A percentile compares a stretch with the other conserved stretches of the same genome.
These are phyloP conservation scores for Nemania sp. DNA, from an alignment of 2,329 filamentous ascomycete genomes.

Conservation along the genomic window DNA sequence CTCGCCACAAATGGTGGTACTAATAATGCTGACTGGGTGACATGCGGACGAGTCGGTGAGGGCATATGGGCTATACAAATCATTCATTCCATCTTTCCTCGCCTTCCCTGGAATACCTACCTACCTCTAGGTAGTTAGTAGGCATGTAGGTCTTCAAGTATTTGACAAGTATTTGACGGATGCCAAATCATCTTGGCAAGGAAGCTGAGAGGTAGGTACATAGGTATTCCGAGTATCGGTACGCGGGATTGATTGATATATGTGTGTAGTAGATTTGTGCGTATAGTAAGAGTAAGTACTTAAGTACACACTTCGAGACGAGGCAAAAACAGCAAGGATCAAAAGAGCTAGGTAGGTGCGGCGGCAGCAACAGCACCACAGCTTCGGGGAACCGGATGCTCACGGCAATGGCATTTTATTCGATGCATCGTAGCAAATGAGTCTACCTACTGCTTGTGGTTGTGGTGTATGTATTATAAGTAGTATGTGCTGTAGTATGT, in stretches of 20 bases:
- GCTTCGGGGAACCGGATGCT: not conserved
- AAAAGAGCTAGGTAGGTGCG: too few relatives aligned
- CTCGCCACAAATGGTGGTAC: not conserved
- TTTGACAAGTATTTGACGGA: slow-evolving; percentile 3
- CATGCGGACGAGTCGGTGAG: slow-evolving; percentile 4
- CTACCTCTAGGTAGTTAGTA: too few relatives aligned
- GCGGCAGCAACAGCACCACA: not conserved
- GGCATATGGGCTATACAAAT: too few relatives aligned
- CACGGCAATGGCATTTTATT: too few relatives aligned
- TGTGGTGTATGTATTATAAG: too few relatives aligned
- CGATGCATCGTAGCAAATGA: too few relatives aligned
- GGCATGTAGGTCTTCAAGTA: too few relatives aligned
- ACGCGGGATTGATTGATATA: not conserved
- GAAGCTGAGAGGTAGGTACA: slow-evolving; percentile 7
- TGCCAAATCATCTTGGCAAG: slow-evolving; percentile 18
- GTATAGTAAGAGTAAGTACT: not conserved
- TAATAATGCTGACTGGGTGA: not conserved
- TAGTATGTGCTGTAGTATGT: too few relatives aligned
- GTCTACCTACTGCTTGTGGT: too few relatives aligned
- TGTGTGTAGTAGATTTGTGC: not conserved
- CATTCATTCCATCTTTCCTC: too few relatives aligned
- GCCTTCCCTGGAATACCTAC: too few relatives aligned
- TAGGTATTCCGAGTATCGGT: not conserved
- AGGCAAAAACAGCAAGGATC: not conserved
- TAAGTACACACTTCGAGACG: not conserved